Conservation (phyloP, 2,329 filamentous ascomycete species). For the Calonectria multiphialidica region DNA sequence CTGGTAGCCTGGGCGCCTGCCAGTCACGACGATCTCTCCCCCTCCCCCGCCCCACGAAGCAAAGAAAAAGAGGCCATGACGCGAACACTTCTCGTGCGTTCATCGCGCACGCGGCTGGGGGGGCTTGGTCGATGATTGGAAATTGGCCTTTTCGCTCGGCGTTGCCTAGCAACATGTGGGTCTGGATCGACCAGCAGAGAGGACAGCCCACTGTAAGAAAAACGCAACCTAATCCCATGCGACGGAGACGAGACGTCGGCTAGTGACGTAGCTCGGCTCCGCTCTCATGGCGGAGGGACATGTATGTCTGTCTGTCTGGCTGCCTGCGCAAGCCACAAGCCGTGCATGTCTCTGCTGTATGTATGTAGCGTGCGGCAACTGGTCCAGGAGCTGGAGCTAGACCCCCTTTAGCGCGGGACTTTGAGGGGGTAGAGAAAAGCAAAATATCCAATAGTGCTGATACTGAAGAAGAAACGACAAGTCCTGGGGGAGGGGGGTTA, state of each 20-base stretch:
- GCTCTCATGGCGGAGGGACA: conserved; percentile 8
- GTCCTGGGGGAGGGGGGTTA: background rate
- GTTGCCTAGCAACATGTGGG: conserved; percentile 40
- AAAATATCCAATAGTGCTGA: background rate
- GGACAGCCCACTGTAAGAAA: conserved; percentile 10
- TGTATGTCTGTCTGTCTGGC: conserved; percentile 8
- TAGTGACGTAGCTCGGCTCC: conserved; percentile 43
- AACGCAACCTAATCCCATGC: conserved; percentile 31
- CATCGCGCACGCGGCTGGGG: conserved; percentile 13
- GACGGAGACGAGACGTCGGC: conserved; percentile 32
- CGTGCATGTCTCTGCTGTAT: background rate
- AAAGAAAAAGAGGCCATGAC: conserved; percentile 1
- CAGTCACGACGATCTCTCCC: conserved; percentile 8
- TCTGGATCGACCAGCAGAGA: background rate
- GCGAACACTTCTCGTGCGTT: conserved; percentile 12
- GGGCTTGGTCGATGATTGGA: conserved; percentile 21
- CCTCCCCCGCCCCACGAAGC: background rate
- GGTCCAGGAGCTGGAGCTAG: background rate
- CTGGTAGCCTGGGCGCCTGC: conserved; percentile 1
- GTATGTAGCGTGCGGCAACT: conserved; percentile 3
- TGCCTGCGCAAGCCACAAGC: background rate
- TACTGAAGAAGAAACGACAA: background rate
- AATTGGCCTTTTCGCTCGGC: conserved; percentile 21
- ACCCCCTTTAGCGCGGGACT: background rate
- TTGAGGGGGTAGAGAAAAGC: background rate